Base-by-base conservation (phyloP, 2,329 filamentous ascomycete genomes). In the Dryadomyces quercivorus region DNA sequence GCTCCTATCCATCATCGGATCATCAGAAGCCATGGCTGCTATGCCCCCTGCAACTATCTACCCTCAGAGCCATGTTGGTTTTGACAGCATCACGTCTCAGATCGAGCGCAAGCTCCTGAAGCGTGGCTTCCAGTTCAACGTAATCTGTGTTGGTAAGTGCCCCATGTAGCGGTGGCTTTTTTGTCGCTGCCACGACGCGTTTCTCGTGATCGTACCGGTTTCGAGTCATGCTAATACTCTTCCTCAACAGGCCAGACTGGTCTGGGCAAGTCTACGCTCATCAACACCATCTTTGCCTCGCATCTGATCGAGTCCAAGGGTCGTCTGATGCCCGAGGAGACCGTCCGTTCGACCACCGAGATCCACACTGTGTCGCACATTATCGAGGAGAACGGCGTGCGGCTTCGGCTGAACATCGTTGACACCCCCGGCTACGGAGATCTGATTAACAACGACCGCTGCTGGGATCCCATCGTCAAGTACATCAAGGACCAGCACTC, bases 401-500 rank as follows among this genome's bases (percentile, higher is more conserved):
- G 93, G 68, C 84, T 98, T 66, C 83, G 93, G 65, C 80, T 98
- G 67, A 98, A 97, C 82, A 98, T 98, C 67, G 93, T 98, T 66
- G 93, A 98, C 70, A 98, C 93, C 60, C 93, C 93, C 60, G 93
- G 93, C 61, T 98, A 98, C 67, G 93, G 93, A 67, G 93, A 98
- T 67, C 83, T 96, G 68, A 93, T 98, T 73, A 98, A 98, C 82
- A 98, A 98, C 73, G 93, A 98, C 76, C 87, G 93, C 80, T 98
- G 93, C 84, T 98, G 93, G 93, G 93, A 98, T 69, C 93, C 93
- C 60, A 98, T 98, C 70, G 92, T 98, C 80, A 98, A 98, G 80
- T 98, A 98, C 76, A 98, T 98, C 81, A 98, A 98, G 81, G 93
- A 98, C 74, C 93, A 98, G 78, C 93, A 98, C 80, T 96, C 90